phyloP scores from a whole-genome alignment of 768 basidiomycete species.

The Termitomyces sp. region DNA sequence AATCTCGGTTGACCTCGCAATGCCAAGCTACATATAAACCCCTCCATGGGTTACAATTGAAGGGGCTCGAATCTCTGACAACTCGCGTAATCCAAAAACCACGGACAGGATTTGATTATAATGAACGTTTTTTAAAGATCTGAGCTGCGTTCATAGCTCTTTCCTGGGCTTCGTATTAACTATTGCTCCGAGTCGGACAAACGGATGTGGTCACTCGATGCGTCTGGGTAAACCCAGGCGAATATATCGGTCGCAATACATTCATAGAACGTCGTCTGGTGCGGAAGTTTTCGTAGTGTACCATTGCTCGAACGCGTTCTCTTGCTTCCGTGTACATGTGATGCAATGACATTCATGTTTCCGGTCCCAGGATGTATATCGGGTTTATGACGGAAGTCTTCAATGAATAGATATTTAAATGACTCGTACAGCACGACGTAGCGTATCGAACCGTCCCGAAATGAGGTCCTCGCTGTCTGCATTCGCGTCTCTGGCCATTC shows the following conservation, averaged over 20 bases:
- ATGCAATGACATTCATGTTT: slow-evolving; percentile 1
- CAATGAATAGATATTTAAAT: slow-evolving; percentile 9
- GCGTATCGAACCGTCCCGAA: slow-evolving; percentile 4
- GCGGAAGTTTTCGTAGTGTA: not conserved
- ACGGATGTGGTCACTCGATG: not conserved
- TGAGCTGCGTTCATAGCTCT: not conserved
- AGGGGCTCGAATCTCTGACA: not conserved
- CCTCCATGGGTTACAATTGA: not conserved
- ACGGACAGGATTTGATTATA: not conserved
- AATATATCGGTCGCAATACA: slow-evolving; percentile 3
- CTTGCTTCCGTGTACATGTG: slow-evolving; percentile 12
- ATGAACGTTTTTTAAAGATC: not conserved
- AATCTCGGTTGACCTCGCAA: slow-evolving; percentile 11
- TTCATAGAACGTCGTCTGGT: not conserved
- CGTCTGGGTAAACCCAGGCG: slow-evolving; percentile 13
- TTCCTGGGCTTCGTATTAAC: not conserved
- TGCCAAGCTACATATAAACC: not conserved
- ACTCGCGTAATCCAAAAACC: not conserved
- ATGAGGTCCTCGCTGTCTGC: slow-evolving; percentile 25
- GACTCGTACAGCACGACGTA: not conserved
- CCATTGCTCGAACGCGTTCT: not conserved
- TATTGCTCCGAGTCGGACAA: slow-evolving; percentile 9
- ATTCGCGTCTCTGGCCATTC: slow-evolving; percentile 26
- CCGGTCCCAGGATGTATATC: slow-evolving; percentile 20
- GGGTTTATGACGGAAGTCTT: slow-evolving; percentile 22